Base-by-base conservation (phyloP, 306 rosid genomes). In the Coriaria nepalensis region DNA sequence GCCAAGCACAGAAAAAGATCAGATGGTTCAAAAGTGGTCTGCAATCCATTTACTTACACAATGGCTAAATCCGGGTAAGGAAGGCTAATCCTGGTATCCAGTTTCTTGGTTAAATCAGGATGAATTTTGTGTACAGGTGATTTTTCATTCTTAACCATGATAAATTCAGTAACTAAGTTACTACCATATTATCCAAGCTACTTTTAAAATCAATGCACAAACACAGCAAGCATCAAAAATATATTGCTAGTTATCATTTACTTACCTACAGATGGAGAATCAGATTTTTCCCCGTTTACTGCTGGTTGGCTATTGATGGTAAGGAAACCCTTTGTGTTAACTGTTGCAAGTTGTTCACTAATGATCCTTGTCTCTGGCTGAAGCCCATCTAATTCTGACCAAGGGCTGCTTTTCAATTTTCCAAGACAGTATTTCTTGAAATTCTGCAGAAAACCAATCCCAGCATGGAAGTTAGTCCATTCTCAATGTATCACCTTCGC, bases 301-400 rank as follows among this genome's bases (percentile, higher is more conserved):
- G 98, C 83, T 39, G 95, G 98, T 70, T 90, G 98, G 78, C 98
- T 90, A 71, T 90, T 90, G 66, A 90, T 77, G 52, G 98, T 75
- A 61, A 90, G 95, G 73, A 79, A 85, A 49, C 98, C 98, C 64
- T 77, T 79, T 0, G 36, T 8, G 69, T 73, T 90, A 49, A 90
- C 70, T 62, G 63, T 85, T 52, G 69, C 94, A 51, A 85, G 82
- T 52, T 52, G 84, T 57, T 90, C 94, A 8, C 77, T 81, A 61
- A 90, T 90, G 67, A 82, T 79, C 64, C 68, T 72, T 37, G 95
- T 81, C 80, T 85, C 98, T 12, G 93, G 87, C 71, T 79, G 95
- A 64, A 90, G 87, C 65, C 98, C 95, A 41, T 90, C 95, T 42
- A 90, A 54, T 62, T 90, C 98, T 34, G 95, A 84, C 98, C 98